phyloP scores from a whole-genome alignment of 2,329 filamentous ascomycete genomes.

The Leptographium flavum region DNA sequence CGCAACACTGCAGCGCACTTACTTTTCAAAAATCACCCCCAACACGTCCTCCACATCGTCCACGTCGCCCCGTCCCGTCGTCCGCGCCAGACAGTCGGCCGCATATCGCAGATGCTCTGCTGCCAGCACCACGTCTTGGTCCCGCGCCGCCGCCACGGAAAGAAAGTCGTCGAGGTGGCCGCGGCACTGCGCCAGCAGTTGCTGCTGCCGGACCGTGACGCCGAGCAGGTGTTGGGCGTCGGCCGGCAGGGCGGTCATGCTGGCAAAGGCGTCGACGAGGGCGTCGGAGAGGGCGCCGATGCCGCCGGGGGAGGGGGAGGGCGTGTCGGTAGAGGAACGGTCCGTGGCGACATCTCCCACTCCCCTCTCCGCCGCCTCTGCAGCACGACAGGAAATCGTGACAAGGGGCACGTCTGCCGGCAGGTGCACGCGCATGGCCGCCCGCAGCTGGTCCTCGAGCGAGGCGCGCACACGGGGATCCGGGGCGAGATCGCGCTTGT shows the following conservation, averaged over 20 bases:
- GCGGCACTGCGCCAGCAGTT: slow-evolving; percentile 63
- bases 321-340: slow-evolving; percentile 21
- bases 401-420: not conserved
- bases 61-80: slow-evolving; percentile 72
- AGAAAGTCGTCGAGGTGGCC: slow-evolving; percentile 61
- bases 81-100: slow-evolving; percentile 65
- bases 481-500: slow-evolving; percentile 43
- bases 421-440: slow-evolving; percentile 4
- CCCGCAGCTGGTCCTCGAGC: slow-evolving; percentile 20
- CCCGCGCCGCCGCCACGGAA: slow-evolving; percentile 25
- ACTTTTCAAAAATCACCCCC: slow-evolving; percentile 97
- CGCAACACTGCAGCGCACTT: slow-evolving; percentile 21
- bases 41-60: slow-evolving; percentile 92
- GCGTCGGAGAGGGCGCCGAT: slow-evolving; percentile 58
- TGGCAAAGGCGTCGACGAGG: slow-evolving; percentile 53
- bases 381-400: slow-evolving; percentile 5
- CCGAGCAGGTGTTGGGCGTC: slow-evolving; percentile 75
- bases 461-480: slow-evolving; percentile 19
- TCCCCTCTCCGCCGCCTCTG: not conserved
- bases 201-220: slow-evolving; percentile 77
- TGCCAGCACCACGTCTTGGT: slow-evolving; percentile 71
- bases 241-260: slow-evolving; percentile 55
- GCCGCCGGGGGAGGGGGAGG: slow-evolving; percentile 31
- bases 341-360: no score
- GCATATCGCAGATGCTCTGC: slow-evolving; percentile 79